Evolutionary conservation across 2,329 filamentous ascomycete species (phyloP).

Genomic region (Pezicula radicicola): DNA sequence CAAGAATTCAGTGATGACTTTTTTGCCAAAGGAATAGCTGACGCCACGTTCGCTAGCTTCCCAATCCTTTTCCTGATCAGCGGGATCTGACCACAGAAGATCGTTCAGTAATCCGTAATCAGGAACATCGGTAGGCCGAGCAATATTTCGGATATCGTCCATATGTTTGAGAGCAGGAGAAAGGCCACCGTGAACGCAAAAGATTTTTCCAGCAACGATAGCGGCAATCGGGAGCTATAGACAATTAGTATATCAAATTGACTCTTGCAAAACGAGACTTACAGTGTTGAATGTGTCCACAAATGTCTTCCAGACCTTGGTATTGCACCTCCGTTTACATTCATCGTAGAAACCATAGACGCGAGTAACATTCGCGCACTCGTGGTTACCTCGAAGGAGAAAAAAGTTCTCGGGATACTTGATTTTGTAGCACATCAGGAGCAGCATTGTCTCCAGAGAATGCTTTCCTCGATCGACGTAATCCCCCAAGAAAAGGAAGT

Average conservation of each 20-base stretch:
- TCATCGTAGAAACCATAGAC: slow-evolving; percentile 99
- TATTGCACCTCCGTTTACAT: slow-evolving; percentile 92
- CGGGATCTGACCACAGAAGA: slow-evolving; percentile 93
- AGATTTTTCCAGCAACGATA: slow-evolving; percentile 97
- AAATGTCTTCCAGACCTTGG: slow-evolving; percentile 98
- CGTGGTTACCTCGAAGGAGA: slow-evolving; percentile 88
- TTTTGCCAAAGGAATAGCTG: slow-evolving; percentile 97
- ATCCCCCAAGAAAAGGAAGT: slow-evolving; percentile 92
- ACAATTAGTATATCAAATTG: slow-evolving; percentile 10
- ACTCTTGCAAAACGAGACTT: slow-evolving; percentile 8
- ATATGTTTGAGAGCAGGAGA: slow-evolving; percentile 92
- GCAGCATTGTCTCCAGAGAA: slow-evolving; percentile 88
- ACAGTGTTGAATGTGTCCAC: slow-evolving; percentile 90
- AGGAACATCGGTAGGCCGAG: slow-evolving; percentile 91
- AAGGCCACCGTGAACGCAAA: slow-evolving; percentile 92
- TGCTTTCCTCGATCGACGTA: slow-evolving; percentile 97
- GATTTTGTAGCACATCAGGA: slow-evolving; percentile 93
- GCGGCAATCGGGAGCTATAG: slow-evolving; percentile 76
- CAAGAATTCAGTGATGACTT: slow-evolving; percentile 95
- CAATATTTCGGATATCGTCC: slow-evolving; percentile 97
- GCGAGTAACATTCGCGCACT: slow-evolving; percentile 92
- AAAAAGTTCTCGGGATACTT: slow-evolving; percentile 99
- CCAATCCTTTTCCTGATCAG: slow-evolving; percentile 98
- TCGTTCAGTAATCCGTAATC: slow-evolving; percentile 96
- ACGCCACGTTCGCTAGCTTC: slow-evolving; percentile 96